Evolutionary conservation across 768 basidiomycete genomes (phyloP).

Genomic region (Amanita jacksonii): DNA sequence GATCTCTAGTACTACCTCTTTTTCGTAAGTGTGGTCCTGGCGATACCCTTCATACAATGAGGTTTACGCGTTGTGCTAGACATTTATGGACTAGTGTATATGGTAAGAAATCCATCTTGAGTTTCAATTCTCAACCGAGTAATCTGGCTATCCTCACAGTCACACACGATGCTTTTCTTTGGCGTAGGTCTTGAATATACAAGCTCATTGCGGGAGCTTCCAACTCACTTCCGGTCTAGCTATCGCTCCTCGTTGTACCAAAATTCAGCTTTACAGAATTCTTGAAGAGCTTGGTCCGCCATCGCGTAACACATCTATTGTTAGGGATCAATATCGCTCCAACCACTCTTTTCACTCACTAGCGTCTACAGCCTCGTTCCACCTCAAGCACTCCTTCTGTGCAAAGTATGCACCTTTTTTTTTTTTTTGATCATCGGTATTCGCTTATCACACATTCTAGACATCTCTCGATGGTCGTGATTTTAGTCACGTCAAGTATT

Average conservation of each 20-base stretch:
- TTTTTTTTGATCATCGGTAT: neutral
- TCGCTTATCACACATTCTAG: neutral
- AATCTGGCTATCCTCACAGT: constrained; percentile 18
- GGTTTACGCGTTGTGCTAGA: constrained; percentile 25
- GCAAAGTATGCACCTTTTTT: constrained; percentile 36
- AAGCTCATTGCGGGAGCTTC: neutral
- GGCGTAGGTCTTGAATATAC: constrained; percentile 28
- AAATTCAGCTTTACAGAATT: constrained; percentile 53
- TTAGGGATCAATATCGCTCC: constrained; percentile 19
- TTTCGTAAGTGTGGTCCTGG: constrained; percentile 34
- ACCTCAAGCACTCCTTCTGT: constrained; percentile 55
- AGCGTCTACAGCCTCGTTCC: constrained; percentile 41
- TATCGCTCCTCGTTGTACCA: constrained; percentile 50
- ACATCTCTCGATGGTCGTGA: constrained; percentile 25
- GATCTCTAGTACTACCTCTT: constrained; percentile 41
- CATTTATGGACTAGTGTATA: constrained; percentile 51
- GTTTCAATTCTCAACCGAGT: neutral
- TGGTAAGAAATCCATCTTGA: constrained; percentile 25
- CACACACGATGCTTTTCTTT: constrained; percentile 44
- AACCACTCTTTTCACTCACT: neutral
- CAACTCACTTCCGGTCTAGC: constrained; percentile 20
- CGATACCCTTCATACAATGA: neutral
- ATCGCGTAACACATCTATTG: constrained; percentile 49
- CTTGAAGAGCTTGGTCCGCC: constrained; percentile 42
- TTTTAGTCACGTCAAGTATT: constrained; percentile 40